Conservation (phyloP, 352 stramenopile species). For the Phytophthora quininea region DNA sequence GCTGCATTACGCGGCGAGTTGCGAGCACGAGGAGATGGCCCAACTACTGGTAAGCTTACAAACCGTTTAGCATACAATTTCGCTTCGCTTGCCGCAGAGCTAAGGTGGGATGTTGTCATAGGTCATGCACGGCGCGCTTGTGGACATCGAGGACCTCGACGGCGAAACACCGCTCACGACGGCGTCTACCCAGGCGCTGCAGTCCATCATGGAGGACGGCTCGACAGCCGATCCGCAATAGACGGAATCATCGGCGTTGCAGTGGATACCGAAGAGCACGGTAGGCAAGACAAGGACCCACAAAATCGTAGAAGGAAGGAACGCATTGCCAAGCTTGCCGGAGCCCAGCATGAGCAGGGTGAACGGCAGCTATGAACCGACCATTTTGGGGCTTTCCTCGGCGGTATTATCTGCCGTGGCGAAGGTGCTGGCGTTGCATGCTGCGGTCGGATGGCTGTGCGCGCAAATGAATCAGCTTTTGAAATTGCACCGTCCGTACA, state of each 20-base stretch:
- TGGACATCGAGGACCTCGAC: conserved; percentile 69
- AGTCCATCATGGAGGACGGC: conserved; percentile 50
- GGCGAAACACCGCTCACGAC: conserved; percentile 63
- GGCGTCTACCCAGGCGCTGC: conserved; percentile 46
- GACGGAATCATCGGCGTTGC: conserved; percentile 23
- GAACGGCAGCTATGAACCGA: conserved; percentile 3
- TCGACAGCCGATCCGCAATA: conserved; percentile 29
- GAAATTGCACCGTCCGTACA: conserved; percentile 6
- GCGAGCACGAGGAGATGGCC: conserved; percentile 71
- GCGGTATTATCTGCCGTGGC: not conserved
- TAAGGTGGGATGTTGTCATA: conserved; percentile 21
- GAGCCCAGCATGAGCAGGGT: not conserved
- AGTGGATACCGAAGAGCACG: conserved; percentile 22
- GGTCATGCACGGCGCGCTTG: conserved; percentile 65
- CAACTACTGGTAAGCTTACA: conserved; percentile 54
- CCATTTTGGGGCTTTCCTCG: conserved; percentile 3
- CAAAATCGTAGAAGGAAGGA: conserved; percentile 15
- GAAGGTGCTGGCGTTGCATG: too few species aligned
- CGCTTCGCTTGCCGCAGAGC: not conserved
- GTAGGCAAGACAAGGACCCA: conserved; percentile 22
- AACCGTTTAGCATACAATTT: conserved; percentile 14
- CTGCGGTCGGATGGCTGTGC: conserved; percentile 7
- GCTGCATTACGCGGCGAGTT: conserved; percentile 78
- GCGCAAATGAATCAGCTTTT: conserved; percentile 9
- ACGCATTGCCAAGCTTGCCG: not conserved